Evolutionary conservation across 257 asterid species (phyloP), one percentile per base, ranked within the genome.

Genomic region (Rhazya stricta): DNA sequence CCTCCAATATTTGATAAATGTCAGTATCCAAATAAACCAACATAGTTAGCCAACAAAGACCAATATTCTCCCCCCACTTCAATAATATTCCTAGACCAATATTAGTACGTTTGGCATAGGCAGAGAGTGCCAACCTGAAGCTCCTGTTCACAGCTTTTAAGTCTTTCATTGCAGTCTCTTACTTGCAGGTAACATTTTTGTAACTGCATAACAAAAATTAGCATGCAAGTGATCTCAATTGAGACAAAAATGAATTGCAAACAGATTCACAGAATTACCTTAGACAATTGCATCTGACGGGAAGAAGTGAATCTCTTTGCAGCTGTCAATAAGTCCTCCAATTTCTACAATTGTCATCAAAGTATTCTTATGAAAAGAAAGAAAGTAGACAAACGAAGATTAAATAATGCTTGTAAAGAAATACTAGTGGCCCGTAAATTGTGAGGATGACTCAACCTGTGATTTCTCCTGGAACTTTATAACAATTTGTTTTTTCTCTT

Each of bases 131-230:
- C 72, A 79, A 92, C 97, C 97, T 89, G 90, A 67, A 93, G 91
- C 78, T 91, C 96, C 81, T 79, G 85, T 77, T 89, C 96, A n/a
- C 89, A 83, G 74, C 72, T 83, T 79, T 93, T 89, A 67, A 87
- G 87, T 67, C 79, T 89, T 76, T 89, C 91, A 21, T 79, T 87
- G 83, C 76, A 87, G 75, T 93, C 97, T 73, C 85, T 73, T 79
- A 88, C 86, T 80, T 89, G 93, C 79, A 77, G 81, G 84, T 87
- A 88, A 83, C 85, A 82, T 73, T 88, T 86, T 71, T 81, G 88
- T 83, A 91, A 77, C 98, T 91, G 91, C 89, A 85, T 37, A 61
- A 61, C 12, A 16, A 45, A 58, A 48, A 41, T 53, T 19, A 53
- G 45, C 81, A 76, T 57, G 37, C 12, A 56, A 54, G 34, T 53